phyloP scores from a whole-genome alignment of 2,329 filamentous ascomycete species.

The Fusarium sp. region DNA sequence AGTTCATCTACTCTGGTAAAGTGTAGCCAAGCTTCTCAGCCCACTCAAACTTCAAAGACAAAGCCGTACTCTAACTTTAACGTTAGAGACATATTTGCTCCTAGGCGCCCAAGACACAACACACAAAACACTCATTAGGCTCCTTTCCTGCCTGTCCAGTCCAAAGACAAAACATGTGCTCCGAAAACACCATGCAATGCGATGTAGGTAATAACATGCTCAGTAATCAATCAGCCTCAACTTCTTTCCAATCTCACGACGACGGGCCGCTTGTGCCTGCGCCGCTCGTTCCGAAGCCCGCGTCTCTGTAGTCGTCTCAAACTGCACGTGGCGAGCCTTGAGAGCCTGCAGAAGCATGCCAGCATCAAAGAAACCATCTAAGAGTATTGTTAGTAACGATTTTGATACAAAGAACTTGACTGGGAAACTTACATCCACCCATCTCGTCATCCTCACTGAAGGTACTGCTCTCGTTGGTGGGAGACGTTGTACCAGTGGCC shows the following conservation, averaged over 20 bases:
- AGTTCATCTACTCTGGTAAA: background rate
- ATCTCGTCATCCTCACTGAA: constrained; percentile 88
- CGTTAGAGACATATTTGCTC: background rate
- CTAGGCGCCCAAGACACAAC: background rate
- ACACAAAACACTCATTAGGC: background rate
- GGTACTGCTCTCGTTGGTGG: constrained; percentile 75
- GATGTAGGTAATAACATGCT: constrained; percentile 29
- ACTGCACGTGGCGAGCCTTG: constrained; percentile 72
- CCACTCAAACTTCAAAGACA: background rate
- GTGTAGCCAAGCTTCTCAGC: background rate
- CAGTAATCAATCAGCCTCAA: constrained; percentile 76
- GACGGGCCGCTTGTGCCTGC: constrained; percentile 65
- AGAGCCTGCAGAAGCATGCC: constrained; percentile 93
- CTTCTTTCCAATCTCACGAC: constrained; percentile 80
- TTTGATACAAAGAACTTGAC: background rate
- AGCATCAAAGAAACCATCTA: constrained; percentile 97
- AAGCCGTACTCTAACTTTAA: background rate
- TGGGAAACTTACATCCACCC: constrained; percentile 82
- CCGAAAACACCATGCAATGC: constrained; percentile 33
- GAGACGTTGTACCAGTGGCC: constrained; percentile 64
- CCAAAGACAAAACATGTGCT: constrained; percentile 15
- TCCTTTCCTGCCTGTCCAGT: constrained; percentile 2
- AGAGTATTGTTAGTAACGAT: constrained; percentile 41
- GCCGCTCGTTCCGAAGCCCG: constrained; percentile 70
- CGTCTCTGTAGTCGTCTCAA: constrained; percentile 60